Evolutionary conservation across 805 yeast species (phyloP).

Genomic region (Yarrowia keelungensis): DNA sequence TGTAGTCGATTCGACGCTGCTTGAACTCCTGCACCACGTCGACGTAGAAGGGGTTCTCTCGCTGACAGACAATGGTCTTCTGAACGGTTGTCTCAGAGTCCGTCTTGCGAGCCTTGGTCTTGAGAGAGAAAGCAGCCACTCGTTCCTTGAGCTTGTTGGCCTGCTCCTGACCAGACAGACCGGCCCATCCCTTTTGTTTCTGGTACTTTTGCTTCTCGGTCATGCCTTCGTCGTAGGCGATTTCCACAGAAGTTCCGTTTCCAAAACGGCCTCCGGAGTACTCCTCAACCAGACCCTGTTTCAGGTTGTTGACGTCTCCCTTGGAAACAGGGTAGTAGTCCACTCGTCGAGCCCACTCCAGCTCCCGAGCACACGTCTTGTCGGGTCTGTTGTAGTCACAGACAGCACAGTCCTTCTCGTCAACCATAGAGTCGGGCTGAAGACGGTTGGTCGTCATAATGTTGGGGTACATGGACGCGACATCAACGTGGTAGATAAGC

Average conservation of each 20-base stretch:
- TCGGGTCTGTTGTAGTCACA: conserved; percentile 98
- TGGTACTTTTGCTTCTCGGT: conserved; percentile 19
- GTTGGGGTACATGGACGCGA: conserved; percentile 99
- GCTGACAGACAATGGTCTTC: conserved; percentile 93
- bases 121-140: conserved; percentile 80
- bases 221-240: conserved; percentile 23
- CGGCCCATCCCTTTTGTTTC: conserved; percentile 60
- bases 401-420: conserved; percentile 94
- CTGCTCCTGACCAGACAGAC: conserved; percentile 78
- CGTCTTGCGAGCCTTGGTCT: conserved; percentile 81
- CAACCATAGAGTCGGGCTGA: conserved; percentile 97
- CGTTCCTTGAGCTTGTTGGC: conserved; percentile 76
- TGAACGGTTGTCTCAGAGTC: conserved; percentile 84
- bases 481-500: conserved; percentile 94
- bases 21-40: conserved; percentile 93
- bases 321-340: conserved; percentile 89
- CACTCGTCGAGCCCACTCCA: conserved; percentile 99
- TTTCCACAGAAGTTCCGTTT: conserved; percentile 6
- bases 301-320: conserved; percentile 90
- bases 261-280: conserved; percentile 65
- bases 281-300: conserved; percentile 80
- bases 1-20: conserved; percentile 95
- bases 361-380: conserved; percentile 85
- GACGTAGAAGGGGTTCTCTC: conserved; percentile 97
- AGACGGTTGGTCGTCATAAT: conserved; percentile 97